A percentile compares a stretch with the other conserved stretches of the same genome.
These are phyloP conservation scores for Metarhizium guizhouense DNA, from an alignment of 2,329 filamentous ascomycete species.

Conservation along the genomic window DNA sequence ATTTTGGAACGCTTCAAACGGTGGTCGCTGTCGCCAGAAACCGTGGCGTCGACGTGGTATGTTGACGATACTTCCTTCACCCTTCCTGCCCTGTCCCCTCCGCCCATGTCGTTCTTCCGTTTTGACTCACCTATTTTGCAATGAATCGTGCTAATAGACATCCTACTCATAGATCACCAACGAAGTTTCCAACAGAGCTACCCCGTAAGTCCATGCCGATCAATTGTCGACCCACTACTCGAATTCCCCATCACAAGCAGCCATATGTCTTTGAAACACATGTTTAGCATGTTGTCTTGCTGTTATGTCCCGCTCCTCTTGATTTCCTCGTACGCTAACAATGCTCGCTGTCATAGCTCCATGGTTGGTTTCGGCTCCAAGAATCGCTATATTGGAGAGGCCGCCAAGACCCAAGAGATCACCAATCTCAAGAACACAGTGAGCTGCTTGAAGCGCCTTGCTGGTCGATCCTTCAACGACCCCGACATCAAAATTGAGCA, in stretches of 20 bases:
- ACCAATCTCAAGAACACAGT: constrained; percentile 99
- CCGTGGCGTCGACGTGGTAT: constrained; percentile 96
- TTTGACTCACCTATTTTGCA: background rate
- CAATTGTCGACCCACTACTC: background rate
- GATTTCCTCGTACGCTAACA: background rate
- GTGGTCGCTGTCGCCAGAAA: constrained; percentile 96
- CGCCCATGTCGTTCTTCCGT: background rate
- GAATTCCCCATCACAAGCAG: constrained; percentile 11
- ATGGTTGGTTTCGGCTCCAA: constrained; percentile 94
- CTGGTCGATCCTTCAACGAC: constrained; percentile 77
- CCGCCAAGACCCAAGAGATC: constrained; percentile 97
- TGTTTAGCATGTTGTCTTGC: too few relatives aligned
- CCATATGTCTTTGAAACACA: too few relatives aligned
- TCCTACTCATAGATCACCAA: constrained; percentile 71
- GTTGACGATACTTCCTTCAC: constrained; percentile 31
- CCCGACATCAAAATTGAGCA: constrained; percentile 92
- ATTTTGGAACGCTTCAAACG: constrained; percentile 94
- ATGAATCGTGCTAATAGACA: constrained; percentile 8
- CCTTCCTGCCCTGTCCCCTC: background rate
- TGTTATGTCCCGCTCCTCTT: background rate
- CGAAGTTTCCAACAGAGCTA: constrained; percentile 96
- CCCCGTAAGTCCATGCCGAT: constrained; percentile 62
- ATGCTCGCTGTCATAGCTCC: constrained; percentile 47
- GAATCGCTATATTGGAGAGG: constrained; percentile 86
- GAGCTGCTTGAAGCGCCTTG: constrained; percentile 82